Evolutionary conservation across 2,329 filamentous ascomycete genomes (phyloP).

Genomic region (Tolypocladium amazonense): DNA sequence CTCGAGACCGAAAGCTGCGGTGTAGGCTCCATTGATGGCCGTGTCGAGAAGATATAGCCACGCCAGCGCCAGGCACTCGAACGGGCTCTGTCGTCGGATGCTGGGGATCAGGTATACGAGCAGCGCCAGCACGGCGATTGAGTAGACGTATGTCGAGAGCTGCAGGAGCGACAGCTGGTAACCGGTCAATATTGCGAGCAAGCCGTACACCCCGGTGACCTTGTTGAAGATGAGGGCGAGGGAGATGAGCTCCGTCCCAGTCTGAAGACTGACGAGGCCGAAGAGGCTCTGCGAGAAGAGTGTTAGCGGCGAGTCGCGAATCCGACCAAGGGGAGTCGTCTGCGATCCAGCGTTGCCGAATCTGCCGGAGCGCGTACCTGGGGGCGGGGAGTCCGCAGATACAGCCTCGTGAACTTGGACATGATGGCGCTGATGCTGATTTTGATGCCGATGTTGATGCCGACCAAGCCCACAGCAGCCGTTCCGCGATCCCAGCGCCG

Average conservation of each 20-base stretch:
- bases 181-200: constrained; percentile 81
- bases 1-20: constrained; percentile 66
- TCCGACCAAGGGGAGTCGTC: not conserved
- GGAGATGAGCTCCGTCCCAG: constrained; percentile 75
- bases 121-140: constrained; percentile 56
- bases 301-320: not conserved
- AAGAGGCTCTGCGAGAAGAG: constrained; percentile 62
- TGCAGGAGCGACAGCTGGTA: constrained; percentile 74
- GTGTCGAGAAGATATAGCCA: constrained; percentile 82
- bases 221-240: constrained; percentile 85
- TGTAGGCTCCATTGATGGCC: constrained; percentile 71
- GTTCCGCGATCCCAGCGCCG: not conserved
- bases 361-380: constrained; percentile 21
- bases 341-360: not conserved
- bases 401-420: constrained; percentile 25
- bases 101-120: constrained; percentile 65
- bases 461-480: not conserved
- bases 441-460: not conserved
- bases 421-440: constrained; percentile 10
- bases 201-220: constrained; percentile 78
- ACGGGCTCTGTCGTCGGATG: constrained; percentile 66
- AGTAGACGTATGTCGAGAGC: constrained; percentile 87
- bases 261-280: constrained; percentile 75
- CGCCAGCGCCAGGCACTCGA: constrained; percentile 71
- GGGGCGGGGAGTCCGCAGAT: constrained; percentile 27